Evolutionary conservation across 495 filamentous ascomycete species (phyloP).

Genomic region (Xylona heveae): DNA sequence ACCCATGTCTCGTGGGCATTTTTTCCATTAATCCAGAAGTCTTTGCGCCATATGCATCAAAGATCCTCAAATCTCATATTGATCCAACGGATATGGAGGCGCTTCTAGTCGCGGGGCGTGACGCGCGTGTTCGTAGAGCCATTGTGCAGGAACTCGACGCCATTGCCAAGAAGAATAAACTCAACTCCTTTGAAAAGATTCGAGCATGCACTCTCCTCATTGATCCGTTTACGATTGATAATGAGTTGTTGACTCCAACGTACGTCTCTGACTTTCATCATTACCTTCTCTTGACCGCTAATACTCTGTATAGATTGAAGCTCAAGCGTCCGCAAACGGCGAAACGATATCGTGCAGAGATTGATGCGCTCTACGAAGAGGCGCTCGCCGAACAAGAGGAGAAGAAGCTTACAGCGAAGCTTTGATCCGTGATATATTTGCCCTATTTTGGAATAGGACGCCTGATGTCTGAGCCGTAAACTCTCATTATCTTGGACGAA

Average conservation of each 20-base stretch:
- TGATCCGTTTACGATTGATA: slow-evolving; percentile 88
- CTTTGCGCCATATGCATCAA: slow-evolving; percentile 61
- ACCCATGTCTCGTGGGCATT: slow-evolving; percentile 66
- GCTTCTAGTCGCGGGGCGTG: slow-evolving; percentile 39
- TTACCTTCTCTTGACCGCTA: slow-evolving; percentile 10
- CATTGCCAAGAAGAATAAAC: slow-evolving; percentile 64
- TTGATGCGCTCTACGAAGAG: slow-evolving; percentile 72
- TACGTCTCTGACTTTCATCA: slow-evolving; percentile 28
- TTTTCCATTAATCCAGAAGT: slow-evolving; percentile 67
- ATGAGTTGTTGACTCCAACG: slow-evolving; percentile 90
- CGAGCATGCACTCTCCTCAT: slow-evolving; percentile 51
- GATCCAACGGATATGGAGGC: slow-evolving; percentile 36
- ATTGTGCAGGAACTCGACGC: slow-evolving; percentile 62
- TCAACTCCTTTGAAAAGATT: slow-evolving; percentile 77
- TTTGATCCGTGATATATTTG: no score
- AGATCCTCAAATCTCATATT: slow-evolving; percentile 32
- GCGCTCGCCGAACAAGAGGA: slow-evolving; percentile 7
- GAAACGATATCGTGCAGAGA: slow-evolving; percentile 47
- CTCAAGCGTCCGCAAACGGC: slow-evolving; percentile 81
- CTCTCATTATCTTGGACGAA: no score
- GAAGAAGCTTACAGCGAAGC: no score
- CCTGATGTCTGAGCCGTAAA: no score
- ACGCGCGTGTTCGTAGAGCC: slow-evolving; percentile 47
- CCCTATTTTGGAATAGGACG: no score
- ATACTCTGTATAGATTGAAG: slow-evolving; percentile 45